A percentile compares a stretch with the other conserved stretches of the same genome.
Conservation (phyloP, 257 asterid species). For the Primulina eburnea region DNA sequence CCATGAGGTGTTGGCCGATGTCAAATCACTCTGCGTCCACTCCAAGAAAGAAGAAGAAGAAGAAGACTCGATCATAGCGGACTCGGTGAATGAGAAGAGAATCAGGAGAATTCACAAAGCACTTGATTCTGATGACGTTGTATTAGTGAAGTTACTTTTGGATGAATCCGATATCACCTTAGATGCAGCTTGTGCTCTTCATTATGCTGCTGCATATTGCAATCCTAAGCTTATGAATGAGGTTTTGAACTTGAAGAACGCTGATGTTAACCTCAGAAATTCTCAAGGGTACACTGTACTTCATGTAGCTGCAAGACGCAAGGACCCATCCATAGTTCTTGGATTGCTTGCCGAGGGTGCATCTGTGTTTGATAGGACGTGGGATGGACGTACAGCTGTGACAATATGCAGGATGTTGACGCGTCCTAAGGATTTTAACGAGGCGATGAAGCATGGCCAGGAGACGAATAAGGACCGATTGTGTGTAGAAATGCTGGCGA, state of each 20-base stretch:
- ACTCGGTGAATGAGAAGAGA: slow-evolving; percentile 45
- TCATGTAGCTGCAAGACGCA: slow-evolving; percentile 88
- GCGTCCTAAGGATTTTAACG: slow-evolving; percentile 67
- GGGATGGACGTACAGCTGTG: slow-evolving; percentile 63
- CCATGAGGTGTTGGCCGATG: slow-evolving; percentile 31
- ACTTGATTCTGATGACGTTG: slow-evolving; percentile 72
- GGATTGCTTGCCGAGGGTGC: slow-evolving; percentile 60
- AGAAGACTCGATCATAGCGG: slow-evolving; percentile 35
- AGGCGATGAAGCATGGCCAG: slow-evolving; percentile 52
- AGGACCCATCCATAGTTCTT: slow-evolving; percentile 60
- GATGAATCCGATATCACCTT: slow-evolving; percentile 65
- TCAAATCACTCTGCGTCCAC: slow-evolving; percentile 43
- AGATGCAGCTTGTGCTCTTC: slow-evolving; percentile 71
- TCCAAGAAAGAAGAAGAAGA: slow-evolving; percentile 36
- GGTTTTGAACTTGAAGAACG: slow-evolving; percentile 50
- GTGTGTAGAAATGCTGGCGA: slow-evolving; percentile 74
- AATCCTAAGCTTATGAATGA: slow-evolving; percentile 60
- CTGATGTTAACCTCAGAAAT: slow-evolving; percentile 60
- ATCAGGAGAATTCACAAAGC: slow-evolving; percentile 66
- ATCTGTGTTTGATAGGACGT: slow-evolving; percentile 49
- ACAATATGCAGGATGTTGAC: slow-evolving; percentile 70
- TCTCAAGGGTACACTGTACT: slow-evolving; percentile 71
- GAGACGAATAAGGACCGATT: slow-evolving; percentile 60
- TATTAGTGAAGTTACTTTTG: slow-evolving; percentile 56
- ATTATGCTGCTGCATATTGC: slow-evolving; percentile 84